These are phyloP conservation scores for Lophiotrema nucula DNA, from an alignment of 495 filamentous ascomycete genomes.

Conservation along the genomic window DNA sequence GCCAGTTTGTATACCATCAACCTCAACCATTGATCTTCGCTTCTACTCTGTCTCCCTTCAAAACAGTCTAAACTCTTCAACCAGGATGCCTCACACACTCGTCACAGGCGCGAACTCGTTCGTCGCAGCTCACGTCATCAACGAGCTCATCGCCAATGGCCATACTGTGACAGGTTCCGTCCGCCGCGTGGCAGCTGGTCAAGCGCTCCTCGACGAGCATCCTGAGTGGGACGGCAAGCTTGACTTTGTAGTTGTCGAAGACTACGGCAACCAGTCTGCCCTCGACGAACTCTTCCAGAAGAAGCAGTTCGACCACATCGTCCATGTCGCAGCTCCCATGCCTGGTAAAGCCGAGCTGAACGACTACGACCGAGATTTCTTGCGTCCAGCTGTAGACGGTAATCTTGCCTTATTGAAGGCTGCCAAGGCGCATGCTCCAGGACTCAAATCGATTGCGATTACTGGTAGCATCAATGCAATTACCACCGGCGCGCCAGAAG, in stretches of 20 bases:
- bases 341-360: conserved; percentile 18
- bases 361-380: conserved; percentile 37
- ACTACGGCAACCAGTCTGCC: conserved; percentile 23
- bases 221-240: conserved; percentile 29
- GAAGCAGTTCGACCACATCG: conserved; percentile 33
- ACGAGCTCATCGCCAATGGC: conserved; percentile 19
- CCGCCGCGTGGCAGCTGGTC: conserved; percentile 22
- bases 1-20: not conserved
- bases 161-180: conserved; percentile 31
- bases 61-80: not conserved
- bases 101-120: conserved; percentile 32
- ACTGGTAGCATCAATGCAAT: conserved; percentile 42
- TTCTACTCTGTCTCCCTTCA: too few relatives aligned
- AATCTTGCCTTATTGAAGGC: conserved; percentile 34
- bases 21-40: not conserved
- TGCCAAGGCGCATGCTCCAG: conserved; percentile 33
- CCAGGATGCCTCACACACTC: conserved; percentile 24
- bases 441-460: conserved; percentile 41
- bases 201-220: conserved; percentile 18
- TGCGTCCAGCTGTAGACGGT: conserved; percentile 32
- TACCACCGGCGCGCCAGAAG: conserved; percentile 35
- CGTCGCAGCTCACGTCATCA: conserved; percentile 27
- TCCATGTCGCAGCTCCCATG: conserved; percentile 50
- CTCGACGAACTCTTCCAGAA: conserved; percentile 32
- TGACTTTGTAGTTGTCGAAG: conserved; percentile 24